These are phyloP conservation scores for Suillus subluteus DNA, from an alignment of 768 basidiomycete species.

Conservation along the genomic window DNA sequence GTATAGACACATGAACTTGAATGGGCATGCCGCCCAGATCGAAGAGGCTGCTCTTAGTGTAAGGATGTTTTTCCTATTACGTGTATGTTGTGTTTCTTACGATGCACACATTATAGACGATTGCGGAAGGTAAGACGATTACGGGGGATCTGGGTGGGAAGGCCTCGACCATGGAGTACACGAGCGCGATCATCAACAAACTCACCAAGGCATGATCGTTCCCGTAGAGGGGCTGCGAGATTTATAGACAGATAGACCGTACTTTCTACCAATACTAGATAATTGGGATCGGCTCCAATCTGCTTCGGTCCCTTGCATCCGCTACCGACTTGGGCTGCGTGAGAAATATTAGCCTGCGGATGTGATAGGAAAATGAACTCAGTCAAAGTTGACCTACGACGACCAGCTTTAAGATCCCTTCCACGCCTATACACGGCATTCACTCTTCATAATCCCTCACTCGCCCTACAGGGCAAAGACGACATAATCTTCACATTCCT, in stretches of 20 bases:
- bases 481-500: conserved; percentile 49
- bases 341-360: conserved; percentile 25
- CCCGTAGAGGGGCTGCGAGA: background rate
- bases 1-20: conserved; percentile 88
- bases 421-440: conserved; percentile 58
- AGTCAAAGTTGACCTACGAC: conserved; percentile 36
- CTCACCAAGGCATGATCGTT: conserved; percentile 41
- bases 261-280: conserved; percentile 15
- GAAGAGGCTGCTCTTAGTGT: conserved; percentile 90
- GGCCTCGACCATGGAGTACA: conserved; percentile 88
- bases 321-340: conserved; percentile 20
- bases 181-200: conserved; percentile 82
- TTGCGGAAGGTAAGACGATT: conserved; percentile 93
- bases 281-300: conserved; percentile 9
- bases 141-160: conserved; percentile 97
- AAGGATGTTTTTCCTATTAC: conserved; percentile 37
- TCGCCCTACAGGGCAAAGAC: conserved; percentile 92
- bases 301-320: conserved; percentile 12
- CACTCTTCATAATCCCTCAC: conserved; percentile 67
- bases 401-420: conserved; percentile 46
- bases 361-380: conserved; percentile 17
- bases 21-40: conserved; percentile 83
- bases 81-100: conserved; percentile 4
- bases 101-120: conserved; percentile 61
- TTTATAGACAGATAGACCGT: conserved; percentile 24